These are phyloP conservation scores for Taiozyma onychis DNA, from an alignment of 1,139 yeast species.

Conservation along the genomic window DNA sequence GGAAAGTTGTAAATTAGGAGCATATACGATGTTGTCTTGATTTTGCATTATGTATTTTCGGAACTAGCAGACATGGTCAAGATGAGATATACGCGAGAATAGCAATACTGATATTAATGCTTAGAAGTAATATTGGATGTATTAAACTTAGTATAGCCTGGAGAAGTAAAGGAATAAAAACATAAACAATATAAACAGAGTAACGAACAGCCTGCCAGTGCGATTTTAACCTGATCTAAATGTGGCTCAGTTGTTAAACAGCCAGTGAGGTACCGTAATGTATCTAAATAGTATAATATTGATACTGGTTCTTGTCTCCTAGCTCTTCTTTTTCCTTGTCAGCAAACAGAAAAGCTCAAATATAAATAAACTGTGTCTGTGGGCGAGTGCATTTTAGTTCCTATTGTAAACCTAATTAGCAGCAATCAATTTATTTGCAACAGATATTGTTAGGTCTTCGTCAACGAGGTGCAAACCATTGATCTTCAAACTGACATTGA, in stretches of 20 bases:
- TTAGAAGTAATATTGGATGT: neutral
- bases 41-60: too few relatives aligned
- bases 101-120: neutral
- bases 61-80: too few relatives aligned
- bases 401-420: neutral
- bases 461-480: slow-evolving; percentile 17
- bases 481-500: slow-evolving; percentile 24
- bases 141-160: neutral
- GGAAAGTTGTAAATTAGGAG: too few relatives aligned
- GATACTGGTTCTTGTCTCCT: neutral
- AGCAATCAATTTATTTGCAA: neutral
- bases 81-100: too few relatives aligned
- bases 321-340: neutral
- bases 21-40: too few relatives aligned
- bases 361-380: neutral
- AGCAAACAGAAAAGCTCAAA: neutral
- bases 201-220: neutral
- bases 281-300: neutral
- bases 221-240: neutral
- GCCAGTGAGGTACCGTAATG: neutral
- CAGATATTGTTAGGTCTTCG: neutral
- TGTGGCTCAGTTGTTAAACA: neutral
- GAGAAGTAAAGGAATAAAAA: neutral
- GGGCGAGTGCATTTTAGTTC: too few relatives aligned
- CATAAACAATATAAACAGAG: neutral